Evolutionary conservation across 352 stramenopile genomes (phyloP).

Genomic region (Pythium oligandrum): DNA sequence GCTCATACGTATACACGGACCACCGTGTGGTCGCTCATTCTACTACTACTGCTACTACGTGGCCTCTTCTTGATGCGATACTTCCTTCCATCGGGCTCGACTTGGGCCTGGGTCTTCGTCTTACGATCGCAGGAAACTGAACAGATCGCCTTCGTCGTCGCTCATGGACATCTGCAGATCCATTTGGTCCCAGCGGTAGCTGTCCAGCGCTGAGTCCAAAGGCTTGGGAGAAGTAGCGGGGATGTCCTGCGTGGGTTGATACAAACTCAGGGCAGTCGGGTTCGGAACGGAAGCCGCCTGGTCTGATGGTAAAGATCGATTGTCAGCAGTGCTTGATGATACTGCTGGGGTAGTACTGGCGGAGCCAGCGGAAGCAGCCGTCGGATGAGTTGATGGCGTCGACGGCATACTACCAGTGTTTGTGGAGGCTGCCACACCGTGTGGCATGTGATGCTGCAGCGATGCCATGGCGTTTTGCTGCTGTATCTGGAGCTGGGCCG

Average conservation of each 20-base stretch:
- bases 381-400: conserved; percentile 1
- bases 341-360: conserved; percentile 8
- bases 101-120: too few species aligned
- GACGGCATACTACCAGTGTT: conserved; percentile 3
- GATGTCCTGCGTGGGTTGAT: too few species aligned
- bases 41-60: too few species aligned
- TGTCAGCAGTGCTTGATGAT: conserved; percentile 3
- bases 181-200: conserved; percentile 78
- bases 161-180: conserved; percentile 79
- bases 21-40: too few species aligned
- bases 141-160: conserved; percentile 72
- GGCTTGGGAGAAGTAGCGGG: too few species aligned
- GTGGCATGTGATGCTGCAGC: background rate
- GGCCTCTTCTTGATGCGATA: too few species aligned
- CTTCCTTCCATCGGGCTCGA: too few species aligned
- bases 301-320: too few species aligned
- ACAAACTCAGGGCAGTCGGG: too few species aligned
- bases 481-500: background rate
- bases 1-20: too few species aligned
- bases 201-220: conserved; percentile 29
- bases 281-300: too few species aligned
- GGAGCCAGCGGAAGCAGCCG: background rate
- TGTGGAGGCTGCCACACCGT: background rate
- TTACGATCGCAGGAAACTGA: conserved; percentile 82
- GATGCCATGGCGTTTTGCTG: conserved; percentile 4